Percentiles rank a stretch among this genome's conserved stretches.
phyloP scores from a whole-genome alignment of 768 basidiomycete species.

The Sistotremastrum suecicum region DNA sequence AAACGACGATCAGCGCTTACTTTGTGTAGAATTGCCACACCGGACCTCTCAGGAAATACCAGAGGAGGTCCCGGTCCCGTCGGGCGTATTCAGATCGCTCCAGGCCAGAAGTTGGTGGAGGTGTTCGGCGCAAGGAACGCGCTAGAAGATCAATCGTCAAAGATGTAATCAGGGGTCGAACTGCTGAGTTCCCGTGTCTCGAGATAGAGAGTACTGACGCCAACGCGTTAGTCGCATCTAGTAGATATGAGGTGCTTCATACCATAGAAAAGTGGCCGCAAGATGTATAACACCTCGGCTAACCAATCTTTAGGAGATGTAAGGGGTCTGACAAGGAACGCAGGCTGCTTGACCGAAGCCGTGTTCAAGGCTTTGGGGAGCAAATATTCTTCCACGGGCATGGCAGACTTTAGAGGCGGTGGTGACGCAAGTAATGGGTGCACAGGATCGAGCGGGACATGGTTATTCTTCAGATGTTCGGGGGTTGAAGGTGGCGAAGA shows the following conservation, averaged over 20 bases:
- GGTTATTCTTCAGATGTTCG: slow-evolving; percentile 73
- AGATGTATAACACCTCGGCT: slow-evolving; percentile 53
- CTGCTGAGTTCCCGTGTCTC: slow-evolving; percentile 15
- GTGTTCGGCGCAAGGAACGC: slow-evolving; percentile 55
- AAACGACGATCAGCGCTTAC: slow-evolving; percentile 22
- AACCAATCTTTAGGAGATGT: slow-evolving; percentile 59
- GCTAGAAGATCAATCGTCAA: slow-evolving; percentile 61
- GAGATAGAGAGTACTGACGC: slow-evolving; percentile 21
- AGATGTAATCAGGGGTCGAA: slow-evolving; percentile 44
- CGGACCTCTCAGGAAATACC: slow-evolving; percentile 76
- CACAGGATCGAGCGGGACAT: slow-evolving; percentile 39
- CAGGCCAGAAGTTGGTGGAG: slow-evolving; percentile 43
- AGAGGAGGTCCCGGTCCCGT: slow-evolving; percentile 68
- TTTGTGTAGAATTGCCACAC: slow-evolving; percentile 73
- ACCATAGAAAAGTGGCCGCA: slow-evolving; percentile 73
- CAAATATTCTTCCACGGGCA: slow-evolving; percentile 64
- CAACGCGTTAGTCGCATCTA: slow-evolving; percentile 15
- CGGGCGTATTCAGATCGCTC: slow-evolving; percentile 71
- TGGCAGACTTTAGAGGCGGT: slow-evolving; percentile 34
- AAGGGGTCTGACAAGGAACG: slow-evolving; percentile 48
- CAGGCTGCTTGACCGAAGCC: slow-evolving; percentile 55
- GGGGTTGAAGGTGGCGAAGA: slow-evolving; percentile 50
- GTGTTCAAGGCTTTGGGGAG: slow-evolving; percentile 70
- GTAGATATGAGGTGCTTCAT: slow-evolving; percentile 11
- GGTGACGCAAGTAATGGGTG: slow-evolving; percentile 46